Base-by-base conservation (phyloP, 257 asterid genomes). In the Lithospermum erythrorhizon region DNA sequence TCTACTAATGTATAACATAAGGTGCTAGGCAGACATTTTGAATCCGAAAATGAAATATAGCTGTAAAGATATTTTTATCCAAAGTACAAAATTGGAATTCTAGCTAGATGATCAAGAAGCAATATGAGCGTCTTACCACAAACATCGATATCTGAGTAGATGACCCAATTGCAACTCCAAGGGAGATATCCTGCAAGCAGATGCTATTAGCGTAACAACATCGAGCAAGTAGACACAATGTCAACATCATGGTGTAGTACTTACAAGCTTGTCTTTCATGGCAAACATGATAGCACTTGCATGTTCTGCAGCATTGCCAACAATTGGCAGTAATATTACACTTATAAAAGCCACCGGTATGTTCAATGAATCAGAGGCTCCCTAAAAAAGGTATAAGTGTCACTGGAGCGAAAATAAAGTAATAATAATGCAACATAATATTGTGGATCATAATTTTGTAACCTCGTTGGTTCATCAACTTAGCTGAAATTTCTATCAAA, bases 271-370 rank as follows among this genome's bases (percentile, higher is more conserved):
- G 82, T 89, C 91, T 79, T 93, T 93, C 99, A 93, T 85, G 0
- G 99, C 99, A 64, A 93, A 93, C 99, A 86, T 93, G 61, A 93
- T 93, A 60, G 99, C 99, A 71, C 96, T 89, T 60, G 99, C 97
- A 57, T 91, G 98, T 62, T 91, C 98, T 41, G 98, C 95, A 25
- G 98, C 96, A 41, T 93, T 93, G 54, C 99, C 99, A 21, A 86
- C 99, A 9, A 93, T 81, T 13, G 96, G 99, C 55, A 93, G 96
- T 73, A 93, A 79, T 72, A 88, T 82, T 61, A 91, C 96, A 57
- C 96, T 86, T 61, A 91, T 91, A 75, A 91, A 91, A 53, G 96
- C 69, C 55, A 91, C 73, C 4, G 99, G 97, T 86, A 91, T 75
- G 80, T 81, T 88, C 87, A 88, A 17, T 4, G 96, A 68, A 63